phyloP scores from a whole-genome alignment of 768 basidiomycete genomes.

The Multifurca ochricompacta region DNA sequence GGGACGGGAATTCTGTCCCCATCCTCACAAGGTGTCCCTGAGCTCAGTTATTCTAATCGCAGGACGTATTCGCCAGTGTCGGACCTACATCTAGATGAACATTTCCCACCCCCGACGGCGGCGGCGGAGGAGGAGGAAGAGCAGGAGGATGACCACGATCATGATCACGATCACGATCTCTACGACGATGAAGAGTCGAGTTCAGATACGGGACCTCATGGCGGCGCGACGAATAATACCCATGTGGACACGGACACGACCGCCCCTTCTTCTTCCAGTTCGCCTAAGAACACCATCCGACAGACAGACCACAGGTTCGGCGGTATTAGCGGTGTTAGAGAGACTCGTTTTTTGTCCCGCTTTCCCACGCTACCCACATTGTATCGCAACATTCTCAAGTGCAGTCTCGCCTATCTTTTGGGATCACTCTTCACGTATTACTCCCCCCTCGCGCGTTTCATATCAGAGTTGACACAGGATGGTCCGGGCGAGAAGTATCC shows the following conservation, averaged over 20 bases:
- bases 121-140: background rate
- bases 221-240: too few relatives aligned
- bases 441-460: slow-evolving; percentile 58
- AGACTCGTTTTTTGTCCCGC: slow-evolving; percentile 13
- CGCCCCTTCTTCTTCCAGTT: background rate
- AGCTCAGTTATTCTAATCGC: background rate
- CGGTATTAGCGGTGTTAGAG: background rate
- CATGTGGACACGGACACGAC: background rate
- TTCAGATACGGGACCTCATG: background rate
- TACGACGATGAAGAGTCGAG: background rate
- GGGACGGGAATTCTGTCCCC: background rate
- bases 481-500: slow-evolving; percentile 43
- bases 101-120: background rate
- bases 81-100: background rate
- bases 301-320: background rate
- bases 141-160: too few relatives aligned
- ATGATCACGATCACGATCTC: too few relatives aligned
- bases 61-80: slow-evolving; percentile 10
- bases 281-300: background rate
- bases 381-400: slow-evolving; percentile 78
- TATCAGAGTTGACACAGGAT: slow-evolving; percentile 52
- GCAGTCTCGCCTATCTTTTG: slow-evolving; percentile 82
- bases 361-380: slow-evolving; percentile 40
- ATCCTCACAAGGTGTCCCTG: background rate
- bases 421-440: slow-evolving; percentile 91